Base-by-base conservation (phyloP, 2,329 filamentous ascomycete genomes). In the Lasiodiplodia sp. region DNA sequence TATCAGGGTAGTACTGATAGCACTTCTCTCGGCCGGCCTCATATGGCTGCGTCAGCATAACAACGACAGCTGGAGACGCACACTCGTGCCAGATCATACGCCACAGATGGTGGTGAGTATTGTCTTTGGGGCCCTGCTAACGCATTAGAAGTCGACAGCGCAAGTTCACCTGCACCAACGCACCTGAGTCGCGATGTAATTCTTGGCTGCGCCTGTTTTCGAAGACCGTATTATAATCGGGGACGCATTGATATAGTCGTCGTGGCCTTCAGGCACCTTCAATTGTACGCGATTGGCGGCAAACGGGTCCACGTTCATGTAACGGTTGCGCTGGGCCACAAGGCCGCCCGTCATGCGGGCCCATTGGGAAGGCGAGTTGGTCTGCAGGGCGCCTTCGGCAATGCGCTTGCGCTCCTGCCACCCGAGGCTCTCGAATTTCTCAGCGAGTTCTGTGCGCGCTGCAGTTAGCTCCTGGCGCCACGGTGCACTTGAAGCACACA, bases 31-130 rank as follows among this genome's bases (percentile, higher is more conserved):
- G 84, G 69, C 88, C 87, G 38, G 87, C 85, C 79, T 98, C 95
- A 76, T 92, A 86, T 31, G 93, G 95, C 77, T 94, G 93, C 2
- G 95, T 99, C 71, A 99, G 87, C 92, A 98, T 97, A 68, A 98
- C 90, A 66, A 98, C 91, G 68, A 98, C 93, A 1, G 89, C 93
- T 1, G 81, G 79, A 34, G 76, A 77, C 2, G 91, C 88, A n/a
- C 85, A 88, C 79, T 96, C 93, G 75, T 96, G 90, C 78, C 92
- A 92, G 44, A 97, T 85, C 96, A 99, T 99, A 76, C 96, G 92
- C 92, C 95, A 99, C 72, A 97, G 92, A 76, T 97, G 93, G 72
- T 90, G 88, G 67, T 91, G 86, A 18, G 92, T 92, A 31, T 88
- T 87, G 69, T 85, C 80, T 75, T 94, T 97, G 6, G 96, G 96